Evolutionary conservation across 2,329 filamentous ascomycete genomes (phyloP).

Genomic region (Dryadomyces sulphureus): DNA sequence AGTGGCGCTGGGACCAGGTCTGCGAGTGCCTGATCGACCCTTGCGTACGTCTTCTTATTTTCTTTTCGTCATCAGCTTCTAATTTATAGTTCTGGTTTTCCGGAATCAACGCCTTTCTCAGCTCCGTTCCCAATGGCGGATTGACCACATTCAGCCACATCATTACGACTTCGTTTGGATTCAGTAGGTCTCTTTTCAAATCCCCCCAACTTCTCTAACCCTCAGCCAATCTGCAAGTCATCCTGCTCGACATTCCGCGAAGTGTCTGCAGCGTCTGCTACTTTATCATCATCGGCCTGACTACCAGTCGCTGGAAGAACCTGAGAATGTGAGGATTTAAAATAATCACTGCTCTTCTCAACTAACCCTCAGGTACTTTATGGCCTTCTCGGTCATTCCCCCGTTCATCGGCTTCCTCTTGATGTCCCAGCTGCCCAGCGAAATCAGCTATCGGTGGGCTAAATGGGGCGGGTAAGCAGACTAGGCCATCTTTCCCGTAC

Average conservation of each 20-base stretch:
- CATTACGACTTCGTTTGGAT: slow-evolving; percentile 20
- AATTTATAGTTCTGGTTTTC: slow-evolving; percentile 20
- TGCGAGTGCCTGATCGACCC: slow-evolving; percentile 21
- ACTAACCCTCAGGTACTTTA: slow-evolving; percentile 15
- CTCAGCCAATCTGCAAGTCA: slow-evolving; percentile 20
- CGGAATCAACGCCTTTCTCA: slow-evolving; percentile 21
- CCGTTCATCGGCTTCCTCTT: slow-evolving; percentile 21
- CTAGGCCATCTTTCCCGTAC: no score
- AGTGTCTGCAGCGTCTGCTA: slow-evolving; percentile 19
- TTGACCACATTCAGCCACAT: slow-evolving; percentile 20
- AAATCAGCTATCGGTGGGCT: slow-evolving; percentile 19
- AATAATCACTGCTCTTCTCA: no score
- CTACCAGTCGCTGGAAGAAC: slow-evolving; percentile 19
- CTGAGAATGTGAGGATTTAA: slow-evolving; percentile 14
- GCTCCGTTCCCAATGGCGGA: slow-evolving; percentile 20
- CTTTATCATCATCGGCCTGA: slow-evolving; percentile 19
- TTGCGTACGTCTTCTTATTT: neutral
- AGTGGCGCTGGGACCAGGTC: slow-evolving; percentile 22
- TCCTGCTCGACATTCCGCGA: slow-evolving; percentile 21
- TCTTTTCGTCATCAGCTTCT: neutral
- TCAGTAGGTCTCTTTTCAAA: slow-evolving; percentile 11
- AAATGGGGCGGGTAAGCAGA: slow-evolving; percentile 21
- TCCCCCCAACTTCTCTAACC: no score
- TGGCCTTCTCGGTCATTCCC: slow-evolving; percentile 21
- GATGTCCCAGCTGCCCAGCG: slow-evolving; percentile 20